A percentile compares a stretch with the other conserved stretches of the same genome.
Evolutionary conservation across 202 grass and related monocot genomes (phyloP).

Genomic region (Cymbopogon flexuosus): DNA sequence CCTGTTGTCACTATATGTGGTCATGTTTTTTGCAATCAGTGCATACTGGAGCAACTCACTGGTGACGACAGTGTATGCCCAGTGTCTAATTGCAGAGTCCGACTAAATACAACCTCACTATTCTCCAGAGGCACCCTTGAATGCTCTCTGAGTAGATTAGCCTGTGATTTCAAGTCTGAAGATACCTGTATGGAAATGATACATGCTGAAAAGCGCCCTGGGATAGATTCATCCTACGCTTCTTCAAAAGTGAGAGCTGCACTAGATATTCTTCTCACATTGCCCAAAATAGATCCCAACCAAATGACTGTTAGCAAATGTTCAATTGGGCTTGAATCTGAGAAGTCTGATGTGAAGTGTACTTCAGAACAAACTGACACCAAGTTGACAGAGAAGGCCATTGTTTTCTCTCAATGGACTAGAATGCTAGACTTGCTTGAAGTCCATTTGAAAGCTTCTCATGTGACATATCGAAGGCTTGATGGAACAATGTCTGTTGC

Average conservation of each 20-base stretch:
- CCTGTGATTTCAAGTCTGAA: slow-evolving; percentile 34
- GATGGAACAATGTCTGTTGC: slow-evolving; percentile 97
- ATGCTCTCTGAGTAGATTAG: slow-evolving; percentile 52
- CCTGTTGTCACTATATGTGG: slow-evolving; percentile 80
- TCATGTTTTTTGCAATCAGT: slow-evolving; percentile 97
- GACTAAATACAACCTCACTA: slow-evolving; percentile 60
- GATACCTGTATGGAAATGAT: slow-evolving; percentile 40
- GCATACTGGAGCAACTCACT: slow-evolving; percentile 82
- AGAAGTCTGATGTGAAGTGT: slow-evolving; percentile 33
- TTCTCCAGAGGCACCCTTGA: slow-evolving; percentile 77
- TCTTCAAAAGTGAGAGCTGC: slow-evolving; percentile 92
- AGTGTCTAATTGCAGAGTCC: slow-evolving; percentile 61
- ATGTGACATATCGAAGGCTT: slow-evolving; percentile 79
- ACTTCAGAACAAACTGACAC: slow-evolving; percentile 33
- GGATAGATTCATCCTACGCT: slow-evolving; percentile 48
- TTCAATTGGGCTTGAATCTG: neutral
- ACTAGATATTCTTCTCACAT: slow-evolving; percentile 68
- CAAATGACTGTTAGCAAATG: slow-evolving; percentile 26
- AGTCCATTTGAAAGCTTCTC: slow-evolving; percentile 71
- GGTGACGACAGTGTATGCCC: slow-evolving; percentile 75
- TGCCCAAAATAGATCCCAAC: slow-evolving; percentile 52
- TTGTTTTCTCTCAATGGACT: slow-evolving; percentile 98
- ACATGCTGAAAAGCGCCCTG: slow-evolving; percentile 41
- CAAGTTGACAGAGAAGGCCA: slow-evolving; percentile 81
- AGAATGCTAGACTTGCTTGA: slow-evolving; percentile 94